These are phyloP conservation scores for Vicia faba DNA, from an alignment of 306 rosid genomes.

Conservation along the genomic window DNA sequence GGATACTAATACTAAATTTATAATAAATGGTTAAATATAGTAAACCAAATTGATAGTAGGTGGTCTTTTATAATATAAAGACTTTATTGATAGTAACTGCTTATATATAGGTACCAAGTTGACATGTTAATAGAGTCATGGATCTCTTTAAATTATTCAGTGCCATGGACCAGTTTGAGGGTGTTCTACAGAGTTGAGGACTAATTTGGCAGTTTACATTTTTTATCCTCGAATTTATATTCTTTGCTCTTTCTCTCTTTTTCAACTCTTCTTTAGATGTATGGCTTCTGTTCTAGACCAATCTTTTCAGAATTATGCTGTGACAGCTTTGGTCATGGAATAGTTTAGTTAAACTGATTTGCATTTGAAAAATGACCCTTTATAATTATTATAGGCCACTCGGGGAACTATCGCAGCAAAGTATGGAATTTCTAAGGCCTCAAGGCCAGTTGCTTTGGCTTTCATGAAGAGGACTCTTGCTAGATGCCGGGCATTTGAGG, in stretches of 20 bases:
- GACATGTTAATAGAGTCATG: no score
- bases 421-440: constrained; percentile 66
- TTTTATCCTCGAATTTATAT: constrained; percentile 8
- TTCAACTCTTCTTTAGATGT: not conserved
- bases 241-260: constrained; percentile 5
- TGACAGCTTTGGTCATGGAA: constrained; percentile 18
- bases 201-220: not conserved
- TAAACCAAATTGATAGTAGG: no score
- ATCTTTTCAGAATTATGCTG: constrained; percentile 21
- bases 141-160: no score
- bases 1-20: no score
- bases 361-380: constrained; percentile 31
- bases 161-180: no score
- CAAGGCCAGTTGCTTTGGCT: constrained; percentile 67
- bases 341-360: constrained; percentile 21
- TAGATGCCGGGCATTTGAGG: constrained; percentile 70
- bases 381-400: constrained; percentile 70
- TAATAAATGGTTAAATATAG: no score
- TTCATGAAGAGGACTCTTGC: constrained; percentile 81
- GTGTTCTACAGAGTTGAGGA: not conserved
- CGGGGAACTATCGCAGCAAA: constrained; percentile 76
- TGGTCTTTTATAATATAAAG: no score
- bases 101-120: no score
- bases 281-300: constrained; percentile 22
- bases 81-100: no score